phyloP scores from a whole-genome alignment of 768 basidiomycete genomes.

The Russula vinacea region DNA sequence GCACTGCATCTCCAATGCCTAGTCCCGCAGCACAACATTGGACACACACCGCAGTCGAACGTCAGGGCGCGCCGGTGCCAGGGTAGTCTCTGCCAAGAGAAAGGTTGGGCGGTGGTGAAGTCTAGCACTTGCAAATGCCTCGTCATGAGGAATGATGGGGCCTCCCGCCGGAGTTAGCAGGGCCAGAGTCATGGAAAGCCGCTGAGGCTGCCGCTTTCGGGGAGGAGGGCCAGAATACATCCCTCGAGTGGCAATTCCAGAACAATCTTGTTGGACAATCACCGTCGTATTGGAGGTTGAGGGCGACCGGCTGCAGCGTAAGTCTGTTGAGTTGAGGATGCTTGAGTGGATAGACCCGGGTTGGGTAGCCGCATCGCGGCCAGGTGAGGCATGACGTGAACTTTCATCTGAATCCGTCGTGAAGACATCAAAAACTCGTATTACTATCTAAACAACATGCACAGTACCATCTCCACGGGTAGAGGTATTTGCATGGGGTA shows the following conservation, averaged over 20 bases:
- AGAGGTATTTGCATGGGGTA: conserved; percentile 8
- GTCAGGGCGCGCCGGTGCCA: no score
- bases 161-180: neutral
- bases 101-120: neutral
- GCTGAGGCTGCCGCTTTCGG: neutral
- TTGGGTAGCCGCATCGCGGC: conserved; percentile 16
- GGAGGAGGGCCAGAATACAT: no score
- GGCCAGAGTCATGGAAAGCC: neutral
- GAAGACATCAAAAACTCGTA: neutral
- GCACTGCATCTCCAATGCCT: no score
- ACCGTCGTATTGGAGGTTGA: no score
- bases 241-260: no score
- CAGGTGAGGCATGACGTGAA: conserved; percentile 18
- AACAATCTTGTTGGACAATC: neutral
- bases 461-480: conserved; percentile 11
- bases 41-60: no score
- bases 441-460: neutral
- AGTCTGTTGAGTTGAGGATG: conserved; percentile 15
- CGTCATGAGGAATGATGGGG: conserved; percentile 17
- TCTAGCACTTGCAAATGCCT: conserved; percentile 9
- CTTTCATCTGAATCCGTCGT: neutral
- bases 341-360: conserved; percentile 6
- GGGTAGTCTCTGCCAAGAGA: no score
- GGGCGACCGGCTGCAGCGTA: neutral
- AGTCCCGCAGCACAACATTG: no score